These are phyloP conservation scores for Leishmania martiniquensis DNA, from an alignment of 208 protist genomes.

Conservation along the genomic window DNA sequence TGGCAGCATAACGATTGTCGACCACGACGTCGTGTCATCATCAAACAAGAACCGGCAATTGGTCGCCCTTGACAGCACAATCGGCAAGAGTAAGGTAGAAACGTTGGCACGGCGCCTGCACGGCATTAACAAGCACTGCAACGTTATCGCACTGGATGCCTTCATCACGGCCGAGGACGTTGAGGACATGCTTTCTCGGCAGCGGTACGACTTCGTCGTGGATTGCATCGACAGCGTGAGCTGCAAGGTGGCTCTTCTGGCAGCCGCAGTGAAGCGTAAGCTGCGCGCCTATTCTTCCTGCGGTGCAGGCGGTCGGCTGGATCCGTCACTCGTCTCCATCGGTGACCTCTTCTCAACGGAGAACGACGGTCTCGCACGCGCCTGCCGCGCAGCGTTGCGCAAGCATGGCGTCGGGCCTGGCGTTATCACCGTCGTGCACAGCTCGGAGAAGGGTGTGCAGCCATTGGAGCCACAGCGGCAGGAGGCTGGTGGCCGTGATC, in stretches of 20 bases:
- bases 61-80: conserved; percentile 87
- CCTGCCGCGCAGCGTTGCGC: conserved; percentile 69
- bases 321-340: conserved; percentile 62
- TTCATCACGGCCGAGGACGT: conserved; percentile 73
- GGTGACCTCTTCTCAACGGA: conserved; percentile 83
- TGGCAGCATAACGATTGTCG: conserved; percentile 85
- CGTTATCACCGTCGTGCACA: conserved; percentile 69
- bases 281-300: conserved; percentile 77
- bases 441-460: conserved; percentile 51
- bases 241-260: conserved; percentile 87
- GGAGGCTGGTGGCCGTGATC: conserved; percentile 75
- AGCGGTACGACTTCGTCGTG: conserved; percentile 85
- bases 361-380: conserved; percentile 74
- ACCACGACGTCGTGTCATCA: conserved; percentile 87
- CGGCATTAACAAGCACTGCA: conserved; percentile 81
- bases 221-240: conserved; percentile 93
- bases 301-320: conserved; percentile 83
- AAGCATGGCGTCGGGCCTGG: conserved; percentile 60
- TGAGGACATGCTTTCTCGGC: conserved; percentile 70
- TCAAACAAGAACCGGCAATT: conserved; percentile 94
- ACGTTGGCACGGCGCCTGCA: conserved; percentile 71
- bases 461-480: conserved; percentile 81
- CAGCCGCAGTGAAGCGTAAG: conserved; percentile 51
- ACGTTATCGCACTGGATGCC: conserved; percentile 68
- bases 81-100: conserved; percentile 88